Evolutionary conservation across 768 basidiomycete species (phyloP).

Genomic region (Amanita subjunquillea): DNA sequence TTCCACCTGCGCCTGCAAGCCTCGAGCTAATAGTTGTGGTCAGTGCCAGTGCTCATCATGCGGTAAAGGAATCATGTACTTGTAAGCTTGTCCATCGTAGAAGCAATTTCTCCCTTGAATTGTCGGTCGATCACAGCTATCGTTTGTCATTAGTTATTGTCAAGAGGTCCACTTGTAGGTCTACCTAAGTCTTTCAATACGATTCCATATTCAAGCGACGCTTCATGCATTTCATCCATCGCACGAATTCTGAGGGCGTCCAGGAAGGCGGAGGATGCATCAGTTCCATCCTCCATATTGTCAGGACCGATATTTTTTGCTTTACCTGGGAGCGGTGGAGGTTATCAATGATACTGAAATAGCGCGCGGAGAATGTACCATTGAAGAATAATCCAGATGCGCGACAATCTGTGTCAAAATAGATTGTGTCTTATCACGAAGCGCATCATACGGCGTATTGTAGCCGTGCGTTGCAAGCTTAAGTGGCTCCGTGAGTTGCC

Average conservation of each 20-base stretch:
- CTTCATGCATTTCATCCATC: conserved; percentile 80
- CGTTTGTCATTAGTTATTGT: not conserved
- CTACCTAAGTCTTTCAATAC: conserved; percentile 68
- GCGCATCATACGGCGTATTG: conserved; percentile 70
- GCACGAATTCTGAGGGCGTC: conserved; percentile 75
- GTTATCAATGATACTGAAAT: not conserved
- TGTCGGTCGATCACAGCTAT: conserved; percentile 78
- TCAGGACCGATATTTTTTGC: conserved; percentile 70
- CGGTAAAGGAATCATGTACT: conserved; percentile 13
- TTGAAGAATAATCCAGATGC: conserved; percentile 46
- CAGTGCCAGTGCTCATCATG: not conserved
- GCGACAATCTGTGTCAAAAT: conserved; percentile 82
- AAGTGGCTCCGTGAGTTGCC: conserved; percentile 43
- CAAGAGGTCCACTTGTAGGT: conserved; percentile 8
- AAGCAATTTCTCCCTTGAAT: conserved; percentile 83
- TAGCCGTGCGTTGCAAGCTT: conserved; percentile 79
- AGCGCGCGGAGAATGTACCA: conserved; percentile 16
- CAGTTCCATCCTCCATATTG: conserved; percentile 58
- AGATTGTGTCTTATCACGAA: conserved; percentile 76
- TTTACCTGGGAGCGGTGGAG: conserved; percentile 40
- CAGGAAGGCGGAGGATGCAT: conserved; percentile 67
- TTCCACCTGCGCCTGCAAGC: conserved; percentile 80
- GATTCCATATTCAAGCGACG: conserved; percentile 78
- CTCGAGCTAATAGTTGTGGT: conserved; percentile 38
- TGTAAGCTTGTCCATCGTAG: conserved; percentile 79